phyloP scores from a whole-genome alignment of 495 filamentous ascomycete genomes.

The Geoglossum glabrum region DNA sequence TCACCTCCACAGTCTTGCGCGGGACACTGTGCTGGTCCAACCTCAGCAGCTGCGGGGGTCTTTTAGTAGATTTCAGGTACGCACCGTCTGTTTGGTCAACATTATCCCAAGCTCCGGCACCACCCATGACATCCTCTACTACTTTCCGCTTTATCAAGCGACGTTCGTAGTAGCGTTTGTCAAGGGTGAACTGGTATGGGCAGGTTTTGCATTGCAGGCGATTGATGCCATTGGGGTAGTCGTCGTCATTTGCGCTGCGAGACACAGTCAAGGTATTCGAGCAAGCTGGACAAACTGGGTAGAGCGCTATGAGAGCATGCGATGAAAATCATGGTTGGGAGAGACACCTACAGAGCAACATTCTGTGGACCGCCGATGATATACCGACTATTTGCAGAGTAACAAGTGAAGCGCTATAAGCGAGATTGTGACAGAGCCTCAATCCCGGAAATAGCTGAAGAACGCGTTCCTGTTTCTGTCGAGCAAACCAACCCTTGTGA shows the following conservation, averaged over 20 bases:
- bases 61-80: conserved; percentile 8
- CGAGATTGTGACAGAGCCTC: neutral
- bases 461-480: neutral
- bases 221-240: conserved; percentile 33
- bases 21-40: conserved; percentile 46
- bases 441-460: neutral
- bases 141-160: conserved; percentile 55
- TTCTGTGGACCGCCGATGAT: conserved; percentile 16
- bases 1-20: conserved; percentile 51
- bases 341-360: conserved; percentile 44
- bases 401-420: too few relatives aligned
- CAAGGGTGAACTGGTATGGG: conserved; percentile 66
- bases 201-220: conserved; percentile 87
- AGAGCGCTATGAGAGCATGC: conserved; percentile 1
- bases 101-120: conserved; percentile 71
- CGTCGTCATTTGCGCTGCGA: conserved; percentile 28
- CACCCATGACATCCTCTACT: conserved; percentile 80
- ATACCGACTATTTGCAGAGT: too few relatives aligned
- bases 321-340: neutral
- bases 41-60: conserved; percentile 5
- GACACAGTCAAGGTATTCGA: conserved; percentile 66
- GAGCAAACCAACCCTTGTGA: neutral
- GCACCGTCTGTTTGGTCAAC: conserved; percentile 55
- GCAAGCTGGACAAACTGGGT: conserved; percentile 77
- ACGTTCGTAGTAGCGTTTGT: conserved; percentile 53